A percentile compares a stretch with the other conserved stretches of the same genome.
phyloP scores from a whole-genome alignment of 495 filamentous ascomycete genomes.

The Peziza echinospora region DNA sequence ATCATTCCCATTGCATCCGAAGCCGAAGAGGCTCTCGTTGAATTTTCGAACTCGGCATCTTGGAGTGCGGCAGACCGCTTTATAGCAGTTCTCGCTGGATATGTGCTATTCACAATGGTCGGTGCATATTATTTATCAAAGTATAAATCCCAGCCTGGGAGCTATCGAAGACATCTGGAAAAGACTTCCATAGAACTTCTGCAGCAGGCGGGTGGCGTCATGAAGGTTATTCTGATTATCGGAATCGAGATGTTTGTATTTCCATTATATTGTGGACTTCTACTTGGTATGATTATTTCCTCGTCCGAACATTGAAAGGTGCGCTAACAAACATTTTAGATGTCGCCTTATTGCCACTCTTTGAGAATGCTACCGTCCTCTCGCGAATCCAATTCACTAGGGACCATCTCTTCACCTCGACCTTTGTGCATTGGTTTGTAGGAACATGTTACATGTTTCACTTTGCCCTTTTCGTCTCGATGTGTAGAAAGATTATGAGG shows the following conservation, averaged over 20 bases:
- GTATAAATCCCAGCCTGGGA: constrained; percentile 39
- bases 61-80: constrained; percentile 19
- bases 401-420: constrained; percentile 56
- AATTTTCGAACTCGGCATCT: not conserved
- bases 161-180: constrained; percentile 50
- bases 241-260: constrained; percentile 98
- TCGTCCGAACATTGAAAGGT: not conserved
- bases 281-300: constrained; percentile 31
- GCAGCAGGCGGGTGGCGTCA: constrained; percentile 80
- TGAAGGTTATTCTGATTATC: constrained; percentile 97
- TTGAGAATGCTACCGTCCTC: constrained; percentile 50
- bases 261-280: constrained; percentile 78
- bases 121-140: constrained; percentile 59
- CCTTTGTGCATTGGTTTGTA: constrained; percentile 97
- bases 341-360: constrained; percentile 69
- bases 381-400: constrained; percentile 57
- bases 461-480: constrained; percentile 93
- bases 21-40: not conserved
- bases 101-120: constrained; percentile 46
- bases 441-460: constrained; percentile 99
- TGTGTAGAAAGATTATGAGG: constrained; percentile 96
- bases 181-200: constrained; percentile 60
- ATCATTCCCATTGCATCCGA: not conserved
- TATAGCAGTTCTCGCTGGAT: constrained; percentile 55
- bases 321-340: constrained; percentile 25